Evolutionary conservation across 2,329 filamentous ascomycete species (phyloP).

Genomic region (Calonectria montana): DNA sequence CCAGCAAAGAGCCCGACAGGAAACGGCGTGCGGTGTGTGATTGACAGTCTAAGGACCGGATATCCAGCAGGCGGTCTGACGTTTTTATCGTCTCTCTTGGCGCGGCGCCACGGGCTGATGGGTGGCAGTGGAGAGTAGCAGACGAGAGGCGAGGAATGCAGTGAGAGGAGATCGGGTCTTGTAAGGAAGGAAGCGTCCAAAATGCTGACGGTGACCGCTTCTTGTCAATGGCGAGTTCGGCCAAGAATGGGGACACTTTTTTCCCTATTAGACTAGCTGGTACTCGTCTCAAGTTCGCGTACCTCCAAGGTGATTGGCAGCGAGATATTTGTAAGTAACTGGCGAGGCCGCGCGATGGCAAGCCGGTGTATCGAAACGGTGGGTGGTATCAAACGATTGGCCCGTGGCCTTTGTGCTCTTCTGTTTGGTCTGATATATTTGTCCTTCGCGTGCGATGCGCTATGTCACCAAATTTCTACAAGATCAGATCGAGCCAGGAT

Average conservation of each 20-base stretch:
- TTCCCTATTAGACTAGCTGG: not conserved
- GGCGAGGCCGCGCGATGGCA: not conserved
- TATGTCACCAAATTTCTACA: conserved; percentile 39
- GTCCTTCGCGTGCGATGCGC: conserved; percentile 12
- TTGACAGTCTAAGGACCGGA: conserved; percentile 20
- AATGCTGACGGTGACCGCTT: conserved; percentile 15
- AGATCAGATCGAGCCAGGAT: conserved; percentile 36
- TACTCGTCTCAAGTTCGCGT: not conserved
- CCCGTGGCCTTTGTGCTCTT: not conserved
- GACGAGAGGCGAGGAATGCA: conserved; percentile 17
- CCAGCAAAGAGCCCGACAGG: conserved; percentile 28
- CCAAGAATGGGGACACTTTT: conserved; percentile 9
- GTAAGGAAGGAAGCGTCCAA: conserved; percentile 8
- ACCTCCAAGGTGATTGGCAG: not conserved
- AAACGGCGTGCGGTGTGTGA: conserved; percentile 26
- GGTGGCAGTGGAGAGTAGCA: conserved; percentile 30
- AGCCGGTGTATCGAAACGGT: not conserved
- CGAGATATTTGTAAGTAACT: not conserved
- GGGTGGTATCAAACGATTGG: conserved; percentile 10
- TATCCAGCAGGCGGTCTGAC: conserved; percentile 38
- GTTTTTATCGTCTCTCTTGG: conserved; percentile 40
- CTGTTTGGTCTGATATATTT: conserved; percentile 8
- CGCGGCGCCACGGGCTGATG: conserved; percentile 31
- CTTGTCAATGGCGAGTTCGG: conserved; percentile 8
- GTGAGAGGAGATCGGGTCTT: not conserved